Conservation (phyloP, 257 asterid genomes). For the Solanum sejunctum region DNA sequence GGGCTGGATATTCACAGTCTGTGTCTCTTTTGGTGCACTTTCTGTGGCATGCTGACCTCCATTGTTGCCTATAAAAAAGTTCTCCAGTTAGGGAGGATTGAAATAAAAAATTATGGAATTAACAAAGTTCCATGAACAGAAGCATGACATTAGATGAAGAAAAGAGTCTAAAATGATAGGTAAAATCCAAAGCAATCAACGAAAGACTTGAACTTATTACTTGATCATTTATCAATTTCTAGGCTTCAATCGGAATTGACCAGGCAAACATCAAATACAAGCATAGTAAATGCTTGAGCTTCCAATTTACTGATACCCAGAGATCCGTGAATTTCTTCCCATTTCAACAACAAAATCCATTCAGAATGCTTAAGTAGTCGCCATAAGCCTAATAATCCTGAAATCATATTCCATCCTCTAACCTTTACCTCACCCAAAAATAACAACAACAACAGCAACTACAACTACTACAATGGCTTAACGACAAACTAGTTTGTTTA, state of each 20-base stretch:
- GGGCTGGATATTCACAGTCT: slow-evolving; percentile 54
- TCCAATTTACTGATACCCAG: background rate
- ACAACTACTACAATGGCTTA: background rate
- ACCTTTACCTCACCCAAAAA: background rate
- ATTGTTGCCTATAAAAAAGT: slow-evolving; percentile 28
- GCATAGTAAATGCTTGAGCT: background rate
- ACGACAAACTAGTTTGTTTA: background rate
- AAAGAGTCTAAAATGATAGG: background rate
- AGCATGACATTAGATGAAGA: background rate
- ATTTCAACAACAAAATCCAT: background rate
- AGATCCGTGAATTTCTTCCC: background rate
- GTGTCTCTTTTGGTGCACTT: slow-evolving; percentile 35
- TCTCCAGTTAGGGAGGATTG: background rate
- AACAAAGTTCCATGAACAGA: background rate
- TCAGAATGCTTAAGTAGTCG: background rate
- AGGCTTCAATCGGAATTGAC: background rate
- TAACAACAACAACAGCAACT: background rate
- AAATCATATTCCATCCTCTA: background rate
- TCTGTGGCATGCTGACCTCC: slow-evolving; percentile 45
- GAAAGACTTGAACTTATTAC: background rate
- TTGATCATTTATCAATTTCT: background rate
- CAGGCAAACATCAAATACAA: background rate
- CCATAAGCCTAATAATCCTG: background rate
- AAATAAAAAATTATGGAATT: background rate
- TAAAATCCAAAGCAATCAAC: background rate